Evolutionary conservation across 805 yeast genomes (phyloP), one percentile per base, ranked within the genome.

Genomic region (Saccharomycopsis synnaedendra): DNA sequence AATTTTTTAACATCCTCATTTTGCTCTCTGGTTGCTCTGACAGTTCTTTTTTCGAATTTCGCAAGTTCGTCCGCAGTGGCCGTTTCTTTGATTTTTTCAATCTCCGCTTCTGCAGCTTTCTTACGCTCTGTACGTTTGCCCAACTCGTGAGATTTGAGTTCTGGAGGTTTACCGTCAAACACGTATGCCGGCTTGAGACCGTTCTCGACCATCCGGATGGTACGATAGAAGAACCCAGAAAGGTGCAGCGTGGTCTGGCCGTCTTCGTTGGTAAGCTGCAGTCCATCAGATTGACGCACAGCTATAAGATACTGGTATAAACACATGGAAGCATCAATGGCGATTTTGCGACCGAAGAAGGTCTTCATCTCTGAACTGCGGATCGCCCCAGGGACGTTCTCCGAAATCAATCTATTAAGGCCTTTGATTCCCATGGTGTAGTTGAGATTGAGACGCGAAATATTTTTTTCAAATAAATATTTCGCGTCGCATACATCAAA

Each of bases 101-200:
- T 75, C 56, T 78, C 78, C 54, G 80, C 80, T 37, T 75, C 78
- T 0, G 97, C 97, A 52, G 83, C 93, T 57, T 85, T 90, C 54
- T 95, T 74, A 55, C 85, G 73, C 32, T 77, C 79, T 45, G 80
- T 68, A 60, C 99, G 78, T 62, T 93, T 93, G 49, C 82, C 88
- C 57, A 93, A 72, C 65, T 90, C 97, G 31, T 95, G 95, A 39
- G 94, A 84, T 66, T 93, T 93, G 65, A 93, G 63, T 3, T 81
- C 85, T 1, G 99, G 99, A 4, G 99, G 98, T 58, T 85, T 88
- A 29, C 99, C 99, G 63, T 93, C 99, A 66, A 93, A 93, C 5
- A 93, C 97, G 60, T 87, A 93, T 41, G 89, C 82, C 1, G 99
- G 99, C 62, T 93, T 93, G 58, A 93, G 77, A n/a, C 97, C 96